Evolutionary conservation across 495 filamentous ascomycete species (phyloP).

Genomic region (Monascus purpureus): DNA sequence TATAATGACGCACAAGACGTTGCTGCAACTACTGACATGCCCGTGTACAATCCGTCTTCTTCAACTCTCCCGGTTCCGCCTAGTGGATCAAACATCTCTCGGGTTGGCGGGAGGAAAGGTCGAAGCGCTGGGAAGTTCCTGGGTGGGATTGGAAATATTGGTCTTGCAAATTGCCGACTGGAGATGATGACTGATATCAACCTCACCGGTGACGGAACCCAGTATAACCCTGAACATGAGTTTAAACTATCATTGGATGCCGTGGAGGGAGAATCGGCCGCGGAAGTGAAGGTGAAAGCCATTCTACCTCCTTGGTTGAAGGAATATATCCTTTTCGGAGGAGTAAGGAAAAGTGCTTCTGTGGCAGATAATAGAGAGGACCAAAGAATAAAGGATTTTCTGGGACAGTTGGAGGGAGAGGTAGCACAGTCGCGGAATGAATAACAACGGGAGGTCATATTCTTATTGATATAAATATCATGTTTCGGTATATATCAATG

Average conservation of each 20-base stretch:
- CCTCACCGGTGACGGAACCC: slow-evolving; percentile 46
- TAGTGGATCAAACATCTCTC: slow-evolving; percentile 29
- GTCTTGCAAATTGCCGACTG: slow-evolving; percentile 74
- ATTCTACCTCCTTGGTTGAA: slow-evolving; percentile 73
- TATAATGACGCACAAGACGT: slow-evolving; percentile 32
- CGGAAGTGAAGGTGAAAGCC: slow-evolving; percentile 58
- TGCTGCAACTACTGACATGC: slow-evolving; percentile 20
- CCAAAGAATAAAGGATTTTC: slow-evolving; percentile 21
- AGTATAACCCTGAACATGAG: slow-evolving; percentile 36
- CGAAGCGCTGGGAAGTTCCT: slow-evolving; percentile 69
- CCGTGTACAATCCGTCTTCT: slow-evolving; percentile 38
- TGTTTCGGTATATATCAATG: slow-evolving; percentile 5
- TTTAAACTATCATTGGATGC: slow-evolving; percentile 38
- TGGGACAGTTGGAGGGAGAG: slow-evolving; percentile 28
- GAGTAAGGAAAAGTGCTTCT: slow-evolving; percentile 11
- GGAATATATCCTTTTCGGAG: slow-evolving; percentile 22
- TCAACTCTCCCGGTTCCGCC: slow-evolving; percentile 18
- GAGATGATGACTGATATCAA: slow-evolving; percentile 74
- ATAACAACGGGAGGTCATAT: slow-evolving; percentile 2
- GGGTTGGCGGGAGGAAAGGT: slow-evolving; percentile 35
- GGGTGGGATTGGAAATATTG: slow-evolving; percentile 64
- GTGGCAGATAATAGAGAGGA: slow-evolving; percentile 12
- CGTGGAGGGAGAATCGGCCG: slow-evolving; percentile 27
- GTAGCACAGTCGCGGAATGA: slow-evolving; percentile 13
- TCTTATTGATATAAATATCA: slow-evolving; percentile 9